phyloP scores from a whole-genome alignment of 1,139 yeast genomes.

The Nadsonia starkeyi-henricii region DNA sequence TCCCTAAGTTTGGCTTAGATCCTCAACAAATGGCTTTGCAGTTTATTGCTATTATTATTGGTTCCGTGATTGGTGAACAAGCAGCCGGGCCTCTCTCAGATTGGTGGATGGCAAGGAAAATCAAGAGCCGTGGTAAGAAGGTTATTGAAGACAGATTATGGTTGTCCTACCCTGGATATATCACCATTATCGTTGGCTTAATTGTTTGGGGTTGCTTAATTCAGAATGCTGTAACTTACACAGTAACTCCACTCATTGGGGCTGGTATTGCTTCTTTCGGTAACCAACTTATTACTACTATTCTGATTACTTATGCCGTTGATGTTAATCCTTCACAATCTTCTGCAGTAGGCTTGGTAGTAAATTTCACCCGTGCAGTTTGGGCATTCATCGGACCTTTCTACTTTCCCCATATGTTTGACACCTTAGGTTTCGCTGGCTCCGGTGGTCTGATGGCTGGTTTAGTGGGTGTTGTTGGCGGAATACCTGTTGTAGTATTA shows the following conservation, averaged over 20 bases:
- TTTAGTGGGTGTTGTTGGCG: background rate
- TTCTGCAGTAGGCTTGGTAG: conserved; percentile 14
- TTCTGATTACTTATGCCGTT: background rate
- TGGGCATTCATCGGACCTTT: conserved; percentile 21
- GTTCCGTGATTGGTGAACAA: conserved; percentile 20
- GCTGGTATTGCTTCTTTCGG: conserved; percentile 21
- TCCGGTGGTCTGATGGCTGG: conserved; percentile 10
- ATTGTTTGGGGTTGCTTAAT: conserved; percentile 19
- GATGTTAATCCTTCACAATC: conserved; percentile 12
- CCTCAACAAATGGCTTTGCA: conserved; percentile 20
- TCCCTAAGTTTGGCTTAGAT: conserved; percentile 15
- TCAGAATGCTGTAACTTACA: conserved; percentile 18
- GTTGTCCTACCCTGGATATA: conserved; percentile 18
- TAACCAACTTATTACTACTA: background rate
- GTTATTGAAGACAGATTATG: conserved; percentile 18
- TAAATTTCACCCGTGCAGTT: conserved; percentile 13
- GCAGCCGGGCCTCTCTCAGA: conserved; percentile 21
- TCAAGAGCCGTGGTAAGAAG: conserved; percentile 12
- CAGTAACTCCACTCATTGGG: conserved; percentile 20
- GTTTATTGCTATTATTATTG: conserved; percentile 18
- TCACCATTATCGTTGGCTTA: conserved; percentile 18
- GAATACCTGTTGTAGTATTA: background rate
- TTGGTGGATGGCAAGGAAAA: conserved; percentile 18
- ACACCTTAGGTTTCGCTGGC: conserved; percentile 9
- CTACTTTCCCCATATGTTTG: conserved; percentile 20